Conservation (phyloP, 768 basidiomycete species). For the Boletus barrowsii region DNA sequence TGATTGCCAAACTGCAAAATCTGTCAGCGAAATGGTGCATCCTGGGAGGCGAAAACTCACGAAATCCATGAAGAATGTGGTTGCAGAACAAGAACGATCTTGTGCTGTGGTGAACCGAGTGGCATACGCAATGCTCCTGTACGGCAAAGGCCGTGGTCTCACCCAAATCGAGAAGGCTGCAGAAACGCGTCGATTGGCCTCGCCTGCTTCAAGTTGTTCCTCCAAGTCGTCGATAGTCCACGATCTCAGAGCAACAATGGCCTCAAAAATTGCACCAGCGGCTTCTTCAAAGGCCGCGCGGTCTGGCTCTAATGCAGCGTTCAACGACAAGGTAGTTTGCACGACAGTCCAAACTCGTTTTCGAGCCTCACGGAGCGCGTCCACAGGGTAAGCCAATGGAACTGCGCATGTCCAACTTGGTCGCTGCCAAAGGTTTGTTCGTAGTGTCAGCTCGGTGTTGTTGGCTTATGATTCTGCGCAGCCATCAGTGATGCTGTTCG, state of each 20-base stretch:
- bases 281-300: slow-evolving; percentile 24
- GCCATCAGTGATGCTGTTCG: slow-evolving; percentile 97
- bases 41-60: slow-evolving; percentile 21
- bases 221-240: slow-evolving; percentile 10
- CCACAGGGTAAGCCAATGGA: slow-evolving; percentile 95
- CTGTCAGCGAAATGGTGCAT: slow-evolving; percentile 1
- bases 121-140: slow-evolving; percentile 29
- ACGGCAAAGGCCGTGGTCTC: slow-evolving; percentile 27
- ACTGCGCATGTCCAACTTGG: slow-evolving; percentile 94
- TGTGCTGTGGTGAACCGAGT: not conserved
- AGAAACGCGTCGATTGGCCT: slow-evolving; percentile 22
- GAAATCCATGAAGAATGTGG: slow-evolving; percentile 36
- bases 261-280: slow-evolving; percentile 21
- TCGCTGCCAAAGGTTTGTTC: slow-evolving; percentile 87
- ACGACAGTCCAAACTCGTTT: not conserved
- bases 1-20: slow-evolving; percentile 35
- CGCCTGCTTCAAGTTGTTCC: too few species aligned
- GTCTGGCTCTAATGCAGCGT: slow-evolving; percentile 68
- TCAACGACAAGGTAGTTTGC: slow-evolving; percentile 75
- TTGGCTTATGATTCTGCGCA: slow-evolving; percentile 30
- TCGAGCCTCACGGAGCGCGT: slow-evolving; percentile 27
- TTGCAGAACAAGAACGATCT: slow-evolving; percentile 19
- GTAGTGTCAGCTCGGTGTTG: not conserved
- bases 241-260: slow-evolving; percentile 24
- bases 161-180: slow-evolving; percentile 22